Conservation (phyloP, 2,329 filamentous ascomycete species). For the Exophiala oligosperma region DNA sequence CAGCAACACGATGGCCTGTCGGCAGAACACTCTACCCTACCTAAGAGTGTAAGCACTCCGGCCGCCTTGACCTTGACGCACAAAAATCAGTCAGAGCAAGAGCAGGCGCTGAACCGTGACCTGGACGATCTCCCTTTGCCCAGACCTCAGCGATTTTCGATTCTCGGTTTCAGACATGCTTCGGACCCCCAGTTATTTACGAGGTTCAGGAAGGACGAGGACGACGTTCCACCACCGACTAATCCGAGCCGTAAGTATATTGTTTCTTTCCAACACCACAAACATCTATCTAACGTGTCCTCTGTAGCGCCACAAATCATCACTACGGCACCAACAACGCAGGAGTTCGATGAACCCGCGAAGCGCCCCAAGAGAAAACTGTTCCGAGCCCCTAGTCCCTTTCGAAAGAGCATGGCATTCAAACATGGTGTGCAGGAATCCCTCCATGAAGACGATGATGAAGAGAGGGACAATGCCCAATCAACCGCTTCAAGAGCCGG, state of each 20-base stretch:
- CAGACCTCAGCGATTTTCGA: slow-evolving; percentile 56
- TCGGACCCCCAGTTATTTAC: slow-evolving; percentile 86
- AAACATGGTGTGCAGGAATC: slow-evolving; percentile 17
- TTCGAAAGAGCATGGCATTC: slow-evolving; percentile 20
- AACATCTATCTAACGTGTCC: neutral
- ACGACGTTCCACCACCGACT: slow-evolving; percentile 35
- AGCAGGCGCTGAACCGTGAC: neutral
- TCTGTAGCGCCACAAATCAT: slow-evolving; percentile 68
- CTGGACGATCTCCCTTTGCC: slow-evolving; percentile 34
- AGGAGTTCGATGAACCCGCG: slow-evolving; percentile 51
- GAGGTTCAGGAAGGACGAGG: slow-evolving; percentile 64
- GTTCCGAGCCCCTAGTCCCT: slow-evolving; percentile 21
- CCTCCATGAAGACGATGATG: slow-evolving; percentile 3
- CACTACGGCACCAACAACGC: slow-evolving; percentile 81
- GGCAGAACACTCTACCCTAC: neutral
- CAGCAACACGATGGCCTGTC: neutral
- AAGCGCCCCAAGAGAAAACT: slow-evolving; percentile 31
- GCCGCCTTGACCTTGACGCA: neutral
- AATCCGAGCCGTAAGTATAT: slow-evolving; percentile 42
- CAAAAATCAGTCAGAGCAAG: slow-evolving; percentile 2
- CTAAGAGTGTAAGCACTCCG: slow-evolving; percentile 8
- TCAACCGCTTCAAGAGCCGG: slow-evolving; percentile 1
- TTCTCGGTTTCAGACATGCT: slow-evolving; percentile 85
- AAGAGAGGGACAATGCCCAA: neutral
- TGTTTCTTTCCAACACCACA: neutral